Conservation (phyloP, 139 green algal species). For the Diplosphaera chodatii region DNA sequence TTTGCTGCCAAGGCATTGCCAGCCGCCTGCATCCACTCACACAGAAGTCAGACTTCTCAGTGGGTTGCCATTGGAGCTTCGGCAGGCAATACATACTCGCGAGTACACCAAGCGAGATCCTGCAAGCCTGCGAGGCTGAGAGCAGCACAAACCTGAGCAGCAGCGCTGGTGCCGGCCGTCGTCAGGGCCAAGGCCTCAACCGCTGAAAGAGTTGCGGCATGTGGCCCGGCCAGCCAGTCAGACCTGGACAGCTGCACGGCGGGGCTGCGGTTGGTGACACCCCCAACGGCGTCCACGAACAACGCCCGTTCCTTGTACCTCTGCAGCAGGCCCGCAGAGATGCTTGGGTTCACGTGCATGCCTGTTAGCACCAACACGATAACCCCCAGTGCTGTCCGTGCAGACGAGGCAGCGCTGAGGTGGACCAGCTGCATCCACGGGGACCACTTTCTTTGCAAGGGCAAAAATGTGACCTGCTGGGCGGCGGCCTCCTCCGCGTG, state of each 20-base stretch:
- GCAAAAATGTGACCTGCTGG: too few species aligned
- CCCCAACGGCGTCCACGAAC: slow-evolving; percentile 1
- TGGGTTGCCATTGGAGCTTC: too few species aligned
- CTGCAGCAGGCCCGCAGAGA: not conserved
- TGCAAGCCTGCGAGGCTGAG: too few species aligned
- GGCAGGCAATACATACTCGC: too few species aligned
- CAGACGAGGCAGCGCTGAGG: too few species aligned
- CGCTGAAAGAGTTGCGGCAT: slow-evolving; percentile 20
- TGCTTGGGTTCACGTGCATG: too few species aligned
- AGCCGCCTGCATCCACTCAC: not conserved
- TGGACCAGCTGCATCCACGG: too few species aligned
- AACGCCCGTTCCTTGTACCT: slow-evolving; percentile 1
- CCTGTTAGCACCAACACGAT: too few species aligned
- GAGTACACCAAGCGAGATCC: too few species aligned
- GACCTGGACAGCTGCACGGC: slow-evolving; percentile 11
- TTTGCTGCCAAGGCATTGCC: not conserved
- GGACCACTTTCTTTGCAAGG: too few species aligned
- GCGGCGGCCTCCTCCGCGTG: slow-evolving; percentile 12
- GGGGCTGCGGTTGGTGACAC: not conserved
- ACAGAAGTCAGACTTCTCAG: too few species aligned
- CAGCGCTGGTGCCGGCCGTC: not conserved
- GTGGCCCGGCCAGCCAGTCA: slow-evolving; percentile 34
- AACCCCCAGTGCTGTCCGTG: too few species aligned
- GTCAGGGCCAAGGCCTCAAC: slow-evolving; percentile 20
- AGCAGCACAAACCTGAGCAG: not conserved